Evolutionary conservation across 306 rosid species (phyloP).

Genomic region (Casuarina glauca): DNA sequence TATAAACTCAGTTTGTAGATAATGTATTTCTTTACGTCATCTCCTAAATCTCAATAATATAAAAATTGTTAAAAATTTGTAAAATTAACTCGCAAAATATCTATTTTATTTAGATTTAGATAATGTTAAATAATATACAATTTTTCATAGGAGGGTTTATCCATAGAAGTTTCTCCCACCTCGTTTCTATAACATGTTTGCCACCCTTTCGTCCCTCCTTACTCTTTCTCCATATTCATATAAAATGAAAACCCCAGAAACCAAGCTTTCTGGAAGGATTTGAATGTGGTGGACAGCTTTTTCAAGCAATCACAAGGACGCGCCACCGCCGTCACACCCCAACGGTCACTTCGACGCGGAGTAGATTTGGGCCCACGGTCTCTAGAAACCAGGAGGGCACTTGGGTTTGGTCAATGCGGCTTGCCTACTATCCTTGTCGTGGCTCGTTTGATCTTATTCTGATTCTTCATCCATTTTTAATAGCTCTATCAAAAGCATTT

Average conservation of each 20-base stretch:
- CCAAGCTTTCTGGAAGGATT: background rate
- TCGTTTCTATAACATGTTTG: too few relatives aligned
- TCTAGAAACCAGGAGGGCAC: slow-evolving; percentile 4
- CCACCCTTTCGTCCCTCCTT: too few relatives aligned
- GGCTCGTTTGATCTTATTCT: slow-evolving; percentile 24
- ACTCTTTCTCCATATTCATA: background rate
- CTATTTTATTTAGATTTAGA: too few relatives aligned
- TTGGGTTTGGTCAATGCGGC: background rate
- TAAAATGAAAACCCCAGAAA: too few relatives aligned
- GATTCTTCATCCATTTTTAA: background rate
- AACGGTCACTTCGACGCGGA: slow-evolving; percentile 32
- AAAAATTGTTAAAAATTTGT: too few relatives aligned
- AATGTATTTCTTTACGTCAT: too few relatives aligned
- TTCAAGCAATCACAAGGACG: background rate
- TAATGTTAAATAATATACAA: too few relatives aligned
- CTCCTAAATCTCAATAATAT: too few relatives aligned
- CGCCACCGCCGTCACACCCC: slow-evolving; percentile 1
- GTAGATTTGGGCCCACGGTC: slow-evolving; percentile 13
- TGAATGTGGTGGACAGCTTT: background rate
- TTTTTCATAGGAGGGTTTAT: too few relatives aligned
- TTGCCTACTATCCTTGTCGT: slow-evolving; percentile 39
- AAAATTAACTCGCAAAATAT: too few relatives aligned
- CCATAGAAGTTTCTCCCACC: too few relatives aligned
- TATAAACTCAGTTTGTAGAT: too few relatives aligned
- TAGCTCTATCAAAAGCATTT: background rate